These are phyloP conservation scores for Baudoinia panamericana DNA, from an alignment of 495 filamentous ascomycete species.

Conservation along the genomic window DNA sequence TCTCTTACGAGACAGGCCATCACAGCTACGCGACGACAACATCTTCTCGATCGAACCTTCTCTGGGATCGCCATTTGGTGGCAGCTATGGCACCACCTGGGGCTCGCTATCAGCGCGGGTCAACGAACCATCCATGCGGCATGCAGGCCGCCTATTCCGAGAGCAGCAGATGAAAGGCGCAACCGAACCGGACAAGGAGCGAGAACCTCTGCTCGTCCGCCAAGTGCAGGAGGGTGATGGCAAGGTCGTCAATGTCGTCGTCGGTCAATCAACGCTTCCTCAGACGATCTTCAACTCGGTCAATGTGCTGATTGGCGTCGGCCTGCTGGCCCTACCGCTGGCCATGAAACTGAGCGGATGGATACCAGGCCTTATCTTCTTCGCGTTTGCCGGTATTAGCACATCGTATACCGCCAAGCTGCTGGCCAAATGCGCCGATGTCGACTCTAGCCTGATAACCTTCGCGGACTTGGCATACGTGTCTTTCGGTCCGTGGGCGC, in stretches of 20 bases:
- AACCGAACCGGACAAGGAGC: slow-evolving; percentile 45
- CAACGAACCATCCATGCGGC: slow-evolving; percentile 53
- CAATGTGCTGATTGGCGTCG: slow-evolving; percentile 88
- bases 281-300: slow-evolving; percentile 96
- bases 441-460: slow-evolving; percentile 65
- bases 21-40: slow-evolving; percentile 27
- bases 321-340: slow-evolving; percentile 76
- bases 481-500: slow-evolving; percentile 73
- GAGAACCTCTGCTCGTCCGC: slow-evolving; percentile 70
- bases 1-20: slow-evolving; percentile 7
- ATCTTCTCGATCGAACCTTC: slow-evolving; percentile 52
- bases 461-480: slow-evolving; percentile 91
- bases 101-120: slow-evolving; percentile 58
- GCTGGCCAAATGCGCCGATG: slow-evolving; percentile 78
- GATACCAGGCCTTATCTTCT: slow-evolving; percentile 65
- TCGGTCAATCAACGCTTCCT: slow-evolving; percentile 84
- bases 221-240: slow-evolving; percentile 78
- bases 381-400: slow-evolving; percentile 56
- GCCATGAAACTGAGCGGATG: slow-evolving; percentile 85
- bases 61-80: slow-evolving; percentile 49
- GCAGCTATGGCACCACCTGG: slow-evolving; percentile 65
- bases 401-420: slow-evolving; percentile 82
- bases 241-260: slow-evolving; percentile 62
- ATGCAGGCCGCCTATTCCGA: slow-evolving; percentile 57
- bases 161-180: slow-evolving; percentile 49